Conservation (phyloP, 495 filamentous ascomycete species). For the Penicillium lividum region DNA sequence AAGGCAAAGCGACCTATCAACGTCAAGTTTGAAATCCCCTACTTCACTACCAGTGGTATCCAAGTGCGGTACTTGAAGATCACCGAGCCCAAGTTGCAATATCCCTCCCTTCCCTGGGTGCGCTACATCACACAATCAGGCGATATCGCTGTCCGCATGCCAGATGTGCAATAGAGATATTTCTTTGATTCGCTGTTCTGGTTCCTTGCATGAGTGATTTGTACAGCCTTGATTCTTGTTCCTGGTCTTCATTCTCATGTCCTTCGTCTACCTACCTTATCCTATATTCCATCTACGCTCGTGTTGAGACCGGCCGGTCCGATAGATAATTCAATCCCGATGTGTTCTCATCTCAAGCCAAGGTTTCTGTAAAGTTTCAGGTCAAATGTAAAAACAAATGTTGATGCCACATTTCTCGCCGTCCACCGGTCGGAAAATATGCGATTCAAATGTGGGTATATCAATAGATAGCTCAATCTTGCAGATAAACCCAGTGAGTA, state of each 20-base stretch:
- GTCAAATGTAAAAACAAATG: too few species aligned
- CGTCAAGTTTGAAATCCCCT: constrained; percentile 99
- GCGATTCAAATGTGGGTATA: too few species aligned
- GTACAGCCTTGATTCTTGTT: constrained; percentile 28
- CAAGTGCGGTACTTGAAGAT: constrained; percentile 99
- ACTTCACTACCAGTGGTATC: constrained; percentile 98
- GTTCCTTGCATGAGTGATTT: constrained; percentile 24
- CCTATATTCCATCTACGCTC: constrained; percentile 19
- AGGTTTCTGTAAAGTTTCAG: too few species aligned
- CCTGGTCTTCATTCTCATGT: constrained; percentile 16
- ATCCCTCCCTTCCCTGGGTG: constrained; percentile 97
- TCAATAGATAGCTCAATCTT: too few species aligned
- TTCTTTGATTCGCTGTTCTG: neutral
- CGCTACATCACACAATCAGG: constrained; percentile 97
- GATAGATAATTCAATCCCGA: constrained; percentile 36
- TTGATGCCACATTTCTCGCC: too few species aligned
- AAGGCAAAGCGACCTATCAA: constrained; percentile 95
- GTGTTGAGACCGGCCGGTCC: constrained; percentile 35
- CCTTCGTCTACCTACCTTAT: constrained; percentile 3
- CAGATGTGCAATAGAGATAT: constrained; percentile 67
- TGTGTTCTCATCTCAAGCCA: constrained; percentile 5
- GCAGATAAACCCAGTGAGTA: too few species aligned
- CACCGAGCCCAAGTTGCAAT: constrained; percentile 98
- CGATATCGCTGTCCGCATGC: constrained; percentile 90
- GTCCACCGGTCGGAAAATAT: too few species aligned